These are phyloP conservation scores for Lagerstroemia speciosa DNA, from an alignment of 345 rosid species.

Conservation along the genomic window DNA sequence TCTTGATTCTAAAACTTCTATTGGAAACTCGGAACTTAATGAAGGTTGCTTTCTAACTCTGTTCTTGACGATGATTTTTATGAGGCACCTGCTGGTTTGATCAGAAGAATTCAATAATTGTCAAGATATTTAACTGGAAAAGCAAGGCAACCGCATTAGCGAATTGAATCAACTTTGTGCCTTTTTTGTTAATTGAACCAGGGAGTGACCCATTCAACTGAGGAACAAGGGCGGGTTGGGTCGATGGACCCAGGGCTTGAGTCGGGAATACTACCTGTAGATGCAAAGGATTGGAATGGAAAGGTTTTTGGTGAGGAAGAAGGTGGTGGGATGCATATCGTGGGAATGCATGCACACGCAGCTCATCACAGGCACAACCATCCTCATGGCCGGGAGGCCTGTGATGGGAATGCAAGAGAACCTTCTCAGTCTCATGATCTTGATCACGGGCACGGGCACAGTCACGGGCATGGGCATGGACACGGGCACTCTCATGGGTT, in stretches of 20 bases:
- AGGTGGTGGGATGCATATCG: conserved; percentile 75
- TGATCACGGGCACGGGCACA: conserved; percentile 9
- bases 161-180: not conserved
- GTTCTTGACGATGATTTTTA: not conserved
- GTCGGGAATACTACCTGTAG: conserved; percentile 35
- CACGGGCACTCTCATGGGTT: conserved; percentile 17
- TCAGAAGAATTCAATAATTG: not conserved
- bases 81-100: not conserved
- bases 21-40: not conserved
- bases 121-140: not conserved
- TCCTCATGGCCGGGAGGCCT: conserved; percentile 45
- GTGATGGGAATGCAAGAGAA: conserved; percentile 31
- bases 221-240: conserved; percentile 33
- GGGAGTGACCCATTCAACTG: conserved; percentile 31
- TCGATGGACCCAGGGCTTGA: conserved; percentile 27
- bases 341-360: conserved; percentile 84
- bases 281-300: conserved; percentile 18
- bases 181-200: conserved; percentile 2
- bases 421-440: conserved; percentile 18
- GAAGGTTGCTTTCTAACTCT: not conserved
- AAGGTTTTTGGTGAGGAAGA: conserved; percentile 86
- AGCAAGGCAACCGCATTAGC: not conserved
- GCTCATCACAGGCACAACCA: conserved; percentile 79
- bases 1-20: no score
- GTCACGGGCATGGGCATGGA: no score